Evolutionary conservation across 2,329 filamentous ascomycete genomes (phyloP).

Genomic region (Gaeumannomyces sp.): DNA sequence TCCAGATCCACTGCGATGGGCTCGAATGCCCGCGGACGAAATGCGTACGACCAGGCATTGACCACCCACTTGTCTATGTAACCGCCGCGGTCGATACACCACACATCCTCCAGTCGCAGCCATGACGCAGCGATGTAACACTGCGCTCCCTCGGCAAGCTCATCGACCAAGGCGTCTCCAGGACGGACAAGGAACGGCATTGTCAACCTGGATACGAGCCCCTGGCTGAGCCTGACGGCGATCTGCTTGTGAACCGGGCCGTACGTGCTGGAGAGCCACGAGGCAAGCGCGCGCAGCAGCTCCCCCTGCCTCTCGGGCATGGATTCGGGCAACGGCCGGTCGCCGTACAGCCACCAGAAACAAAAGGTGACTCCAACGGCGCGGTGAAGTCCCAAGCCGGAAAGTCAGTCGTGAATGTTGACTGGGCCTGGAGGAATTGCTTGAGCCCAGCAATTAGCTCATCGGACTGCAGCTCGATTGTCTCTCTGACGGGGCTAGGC

Average conservation of each 20-base stretch:
- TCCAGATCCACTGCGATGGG: background rate
- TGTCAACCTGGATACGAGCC: background rate
- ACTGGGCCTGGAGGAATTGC: background rate
- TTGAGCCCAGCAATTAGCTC: background rate
- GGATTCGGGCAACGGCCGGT: background rate
- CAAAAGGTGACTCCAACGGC: background rate
- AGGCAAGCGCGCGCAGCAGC: background rate
- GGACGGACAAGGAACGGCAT: conserved; percentile 2
- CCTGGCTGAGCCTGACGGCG: background rate
- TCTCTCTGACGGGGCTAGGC: background rate
- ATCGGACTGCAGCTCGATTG: background rate
- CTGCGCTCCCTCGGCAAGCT: background rate
- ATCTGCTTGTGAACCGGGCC: background rate
- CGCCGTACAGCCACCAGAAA: background rate
- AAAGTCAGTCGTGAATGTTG: background rate
- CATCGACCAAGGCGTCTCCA: background rate
- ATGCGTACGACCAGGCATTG: background rate
- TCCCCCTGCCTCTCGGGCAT: background rate
- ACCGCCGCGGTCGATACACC: background rate
- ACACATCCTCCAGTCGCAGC: background rate
- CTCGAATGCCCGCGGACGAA: conserved; percentile 1
- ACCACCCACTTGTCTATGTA: background rate
- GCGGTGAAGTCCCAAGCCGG: background rate
- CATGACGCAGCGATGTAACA: background rate
- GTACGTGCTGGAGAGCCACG: background rate